Conservation (phyloP, 2,329 filamentous ascomycete genomes). For the Talaromyces rugulosus region DNA sequence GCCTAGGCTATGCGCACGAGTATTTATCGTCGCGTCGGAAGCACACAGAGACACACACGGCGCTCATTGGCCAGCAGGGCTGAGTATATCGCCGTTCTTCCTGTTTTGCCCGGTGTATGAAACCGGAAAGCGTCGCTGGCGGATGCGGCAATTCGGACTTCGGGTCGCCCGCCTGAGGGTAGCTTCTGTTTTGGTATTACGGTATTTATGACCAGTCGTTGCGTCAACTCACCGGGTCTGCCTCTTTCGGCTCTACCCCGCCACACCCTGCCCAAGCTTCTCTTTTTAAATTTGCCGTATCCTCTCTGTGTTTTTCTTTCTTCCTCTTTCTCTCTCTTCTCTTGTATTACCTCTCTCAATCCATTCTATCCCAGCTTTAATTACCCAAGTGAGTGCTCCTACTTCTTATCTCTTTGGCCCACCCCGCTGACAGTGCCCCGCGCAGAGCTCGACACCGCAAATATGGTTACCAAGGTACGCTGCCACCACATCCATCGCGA, state of each 20-base stretch:
- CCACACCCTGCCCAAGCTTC: constrained; percentile 12
- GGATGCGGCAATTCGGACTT: constrained; percentile 2
- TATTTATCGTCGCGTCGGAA: neutral
- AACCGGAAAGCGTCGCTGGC: constrained; percentile 32
- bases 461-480: constrained; percentile 34
- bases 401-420: neutral
- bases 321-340: neutral
- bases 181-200: neutral
- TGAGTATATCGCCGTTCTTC: constrained; percentile 31
- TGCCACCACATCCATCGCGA: constrained; percentile 4
- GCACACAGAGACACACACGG: too few species aligned
- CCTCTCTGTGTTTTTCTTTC: neutral
- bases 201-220: constrained; percentile 20
- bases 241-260: constrained; percentile 25
- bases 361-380: neutral
- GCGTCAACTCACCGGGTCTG: constrained; percentile 29
- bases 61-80: constrained; percentile 28
- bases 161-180: neutral
- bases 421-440: constrained; percentile 26
- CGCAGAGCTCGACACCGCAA: constrained; percentile 23
- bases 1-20: neutral
- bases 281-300: neutral
- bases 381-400: neutral
- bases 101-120: constrained; percentile 42
- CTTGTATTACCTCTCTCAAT: constrained; percentile 1